These are phyloP conservation scores for Entomortierella parvispora DNA, from an alignment of 192 early-diverging fungal species.

Conservation along the genomic window DNA sequence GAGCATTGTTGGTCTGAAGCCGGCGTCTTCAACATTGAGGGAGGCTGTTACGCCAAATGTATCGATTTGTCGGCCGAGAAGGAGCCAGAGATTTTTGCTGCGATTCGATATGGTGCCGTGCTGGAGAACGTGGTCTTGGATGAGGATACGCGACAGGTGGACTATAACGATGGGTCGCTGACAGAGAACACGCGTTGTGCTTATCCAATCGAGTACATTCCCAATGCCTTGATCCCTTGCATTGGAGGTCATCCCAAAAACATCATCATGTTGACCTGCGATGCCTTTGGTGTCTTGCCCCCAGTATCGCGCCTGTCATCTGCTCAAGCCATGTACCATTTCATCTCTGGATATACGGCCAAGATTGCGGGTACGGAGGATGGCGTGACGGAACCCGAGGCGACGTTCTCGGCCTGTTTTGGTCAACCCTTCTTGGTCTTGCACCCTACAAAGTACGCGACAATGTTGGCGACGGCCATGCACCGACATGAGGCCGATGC, in stretches of 20 bases:
- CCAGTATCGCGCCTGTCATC: constrained; percentile 88
- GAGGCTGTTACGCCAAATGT: constrained; percentile 97
- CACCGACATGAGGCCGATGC: constrained; percentile 81
- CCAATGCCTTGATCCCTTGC: constrained; percentile 93
- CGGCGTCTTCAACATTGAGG: constrained; percentile 98
- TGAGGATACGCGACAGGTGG: constrained; percentile 74
- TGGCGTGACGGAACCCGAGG: constrained; percentile 87
- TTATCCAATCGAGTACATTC: constrained; percentile 94
- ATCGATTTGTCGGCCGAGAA: constrained; percentile 94
- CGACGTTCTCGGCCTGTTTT: constrained; percentile 93
- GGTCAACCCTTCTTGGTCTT: constrained; percentile 94
- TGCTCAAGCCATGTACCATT: constrained; percentile 94
- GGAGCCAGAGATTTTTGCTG: constrained; percentile 97
- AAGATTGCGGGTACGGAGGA: constrained; percentile 97
- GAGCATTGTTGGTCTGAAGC: constrained; percentile 97
- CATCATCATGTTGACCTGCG: constrained; percentile 95
- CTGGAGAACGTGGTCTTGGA: constrained; percentile 94
- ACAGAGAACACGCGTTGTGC: constrained; percentile 97
- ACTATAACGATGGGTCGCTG: constrained; percentile 79
- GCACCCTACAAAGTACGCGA: constrained; percentile 94
- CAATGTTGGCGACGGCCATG: constrained; percentile 96
- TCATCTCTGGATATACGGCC: constrained; percentile 96
- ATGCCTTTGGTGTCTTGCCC: constrained; percentile 94
- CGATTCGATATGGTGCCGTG: constrained; percentile 92
- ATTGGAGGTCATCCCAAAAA: constrained; percentile 85